A percentile compares a stretch with the other conserved stretches of the same genome.
These are phyloP conservation scores for Pythium rishiriense DNA, from an alignment of 352 stramenopile species.

Conservation along the genomic window DNA sequence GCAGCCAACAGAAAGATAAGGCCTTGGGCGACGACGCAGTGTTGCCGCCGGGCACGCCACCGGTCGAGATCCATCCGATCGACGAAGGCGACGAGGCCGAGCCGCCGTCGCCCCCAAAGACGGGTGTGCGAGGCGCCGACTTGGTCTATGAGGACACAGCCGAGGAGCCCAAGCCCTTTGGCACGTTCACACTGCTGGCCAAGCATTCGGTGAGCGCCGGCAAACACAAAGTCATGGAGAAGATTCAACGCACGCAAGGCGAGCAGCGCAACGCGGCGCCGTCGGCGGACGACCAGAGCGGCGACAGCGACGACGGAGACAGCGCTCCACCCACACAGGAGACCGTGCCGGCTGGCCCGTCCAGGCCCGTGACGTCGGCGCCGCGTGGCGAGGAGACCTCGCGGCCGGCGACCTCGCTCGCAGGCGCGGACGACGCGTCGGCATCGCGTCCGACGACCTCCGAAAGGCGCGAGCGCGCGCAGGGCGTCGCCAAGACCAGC, in stretches of 20 bases:
- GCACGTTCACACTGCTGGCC: conserved; percentile 47
- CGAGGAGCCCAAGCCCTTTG: conserved; percentile 19
- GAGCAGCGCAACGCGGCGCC: background rate
- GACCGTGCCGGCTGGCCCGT: too few species aligned
- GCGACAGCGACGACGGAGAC: conserved; percentile 5
- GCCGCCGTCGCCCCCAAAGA: conserved; percentile 10
- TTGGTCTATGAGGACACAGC: too few species aligned
- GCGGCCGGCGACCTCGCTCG: background rate
- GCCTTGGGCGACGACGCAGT: background rate
- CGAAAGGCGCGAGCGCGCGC: conserved; percentile 20
- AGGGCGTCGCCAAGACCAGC: conserved; percentile 31
- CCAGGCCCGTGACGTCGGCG: too few species aligned
- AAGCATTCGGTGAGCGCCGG: conserved; percentile 34
- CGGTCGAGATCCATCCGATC: conserved; percentile 7
- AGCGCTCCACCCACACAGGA: too few species aligned
- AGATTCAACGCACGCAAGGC: conserved; percentile 34
- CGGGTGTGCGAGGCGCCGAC: conserved; percentile 4
- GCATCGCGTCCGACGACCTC: conserved; percentile 17
- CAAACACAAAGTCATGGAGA: conserved; percentile 44
- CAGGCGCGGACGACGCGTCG: conserved; percentile 3
- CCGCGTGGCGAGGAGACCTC: background rate
- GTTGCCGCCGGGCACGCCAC: background rate
- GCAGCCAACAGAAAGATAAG: background rate
- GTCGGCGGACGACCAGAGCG: background rate
- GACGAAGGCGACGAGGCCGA: conserved; percentile 18